Evolutionary conservation across 2,329 filamentous ascomycete genomes (phyloP), one percentile per base, ranked within the genome.

Genomic region (Cladophialophora yegresii): DNA sequence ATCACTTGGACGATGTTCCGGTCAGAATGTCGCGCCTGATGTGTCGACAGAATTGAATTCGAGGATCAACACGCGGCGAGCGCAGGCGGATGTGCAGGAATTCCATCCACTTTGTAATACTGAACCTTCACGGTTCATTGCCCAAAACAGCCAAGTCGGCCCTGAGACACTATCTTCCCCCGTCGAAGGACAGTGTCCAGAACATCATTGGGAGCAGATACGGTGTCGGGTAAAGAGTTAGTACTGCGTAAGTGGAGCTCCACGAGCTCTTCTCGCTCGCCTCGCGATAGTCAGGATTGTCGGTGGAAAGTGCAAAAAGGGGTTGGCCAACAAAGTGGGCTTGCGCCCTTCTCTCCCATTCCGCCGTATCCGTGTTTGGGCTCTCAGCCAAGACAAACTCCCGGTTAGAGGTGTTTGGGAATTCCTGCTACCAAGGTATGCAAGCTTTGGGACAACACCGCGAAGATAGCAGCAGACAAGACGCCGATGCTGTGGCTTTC

Each of bases 291-390:
- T 28, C 36, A 49, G 13, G 26, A 33, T n/a, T 30, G 45, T 45
- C 28, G 40, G 55, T 47, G 43, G 55, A 12, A 49, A 58, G 30
- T n/a, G 55, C n/a, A 45, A 58, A 58, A 58, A 22, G 45, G 55
- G 55, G 55, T 43, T 57, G 54, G 54, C 36, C 54, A 47, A 23
- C 13, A 28, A 32, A n/a, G 36, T 28, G 54, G 36, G 23, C 54
- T 43, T 30, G 22, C 54, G 16, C 26, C 20, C 20, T 47, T 49
- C 6, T 22, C 16, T 20, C 32, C 47, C 20, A 20, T 26, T n/a
- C 55, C 6, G 43, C 43, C 20, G 9, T 26, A 49, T 28, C n/a
- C 26, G 45, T 58, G 43, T 40, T 50, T 26, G 26, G 30, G 10
- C 20, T 49, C 16, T 23, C n/a, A 12, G 54, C 54, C 36, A 45